A percentile compares a stretch with the other conserved stretches of the same genome.
phyloP scores from a whole-genome alignment of 106 monocot species.

The Allium sativum region DNA sequence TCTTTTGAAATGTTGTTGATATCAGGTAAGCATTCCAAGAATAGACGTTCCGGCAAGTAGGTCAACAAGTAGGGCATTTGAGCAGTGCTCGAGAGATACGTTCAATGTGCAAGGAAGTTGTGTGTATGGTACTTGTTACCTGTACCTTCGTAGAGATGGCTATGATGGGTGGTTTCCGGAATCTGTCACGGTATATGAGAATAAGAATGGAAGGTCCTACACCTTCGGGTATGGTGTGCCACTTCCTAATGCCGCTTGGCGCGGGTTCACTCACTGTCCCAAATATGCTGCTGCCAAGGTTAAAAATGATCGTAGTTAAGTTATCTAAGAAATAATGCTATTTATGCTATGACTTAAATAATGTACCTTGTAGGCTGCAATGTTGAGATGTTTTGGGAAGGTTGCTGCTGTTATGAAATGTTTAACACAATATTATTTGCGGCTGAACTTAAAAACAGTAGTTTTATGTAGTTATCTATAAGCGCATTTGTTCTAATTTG shows the following conservation, averaged over 20 bases:
- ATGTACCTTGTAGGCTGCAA: too few relatives aligned
- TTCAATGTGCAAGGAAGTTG: slow-evolving; percentile 57
- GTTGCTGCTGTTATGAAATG: too few relatives aligned
- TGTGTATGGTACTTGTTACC: slow-evolving; percentile 59
- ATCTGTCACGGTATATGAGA: slow-evolving; percentile 41
- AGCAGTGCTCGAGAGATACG: slow-evolving; percentile 72
- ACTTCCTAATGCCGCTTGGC: slow-evolving; percentile 50
- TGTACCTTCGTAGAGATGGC: slow-evolving; percentile 46
- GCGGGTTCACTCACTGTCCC: slow-evolving; percentile 50
- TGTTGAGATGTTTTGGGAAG: too few relatives aligned
- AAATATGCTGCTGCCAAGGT: neutral
- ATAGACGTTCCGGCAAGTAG: slow-evolving; percentile 18
- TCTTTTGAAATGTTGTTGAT: too few relatives aligned
- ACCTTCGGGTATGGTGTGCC: slow-evolving; percentile 51
- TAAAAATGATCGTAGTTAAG: too few relatives aligned
- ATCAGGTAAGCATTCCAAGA: slow-evolving; percentile 47
- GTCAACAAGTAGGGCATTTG: slow-evolving; percentile 36
- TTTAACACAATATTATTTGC: too few relatives aligned
- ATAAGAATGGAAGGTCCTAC: slow-evolving; percentile 12
- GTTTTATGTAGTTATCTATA: too few relatives aligned
- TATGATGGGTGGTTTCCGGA: slow-evolving; percentile 60
- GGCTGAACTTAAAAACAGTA: too few relatives aligned
- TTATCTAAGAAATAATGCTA: too few relatives aligned
- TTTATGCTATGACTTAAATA: too few relatives aligned
- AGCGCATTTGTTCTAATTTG: too few relatives aligned